Base-by-base conservation (phyloP, 257 asterid genomes). In the Thymus mandschuricus region DNA sequence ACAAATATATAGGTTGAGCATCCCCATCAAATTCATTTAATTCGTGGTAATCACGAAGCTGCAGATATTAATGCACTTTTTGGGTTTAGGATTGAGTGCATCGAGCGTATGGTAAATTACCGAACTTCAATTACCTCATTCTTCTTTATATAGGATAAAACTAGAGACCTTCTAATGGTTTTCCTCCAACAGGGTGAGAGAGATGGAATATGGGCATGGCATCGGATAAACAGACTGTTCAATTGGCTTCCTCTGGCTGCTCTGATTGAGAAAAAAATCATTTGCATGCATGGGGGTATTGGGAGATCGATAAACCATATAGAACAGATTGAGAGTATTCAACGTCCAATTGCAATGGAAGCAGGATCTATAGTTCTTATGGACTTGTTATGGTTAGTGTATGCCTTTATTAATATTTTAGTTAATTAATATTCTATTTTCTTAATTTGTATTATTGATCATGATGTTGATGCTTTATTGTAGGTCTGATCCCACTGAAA, bases 191-290 rank as follows among this genome's bases (percentile, higher is more conserved):
- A 95, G 99, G 99, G 99, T 75, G 99, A 95, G 88, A 88, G 99
- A 85, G 99, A 95, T 86, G 99, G 99, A 79, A 92, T 95, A 51
- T 95, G 99, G 98, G 82, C 91, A 38, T 92, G 99, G 99, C 97
- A 95, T 75, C 92, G 98, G 64, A 85, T 95, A 79, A 95, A 95
- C 72, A 82, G 97, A 81, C 83, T 95, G 81, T 95, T 95, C 79
- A 95, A 95, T 81, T 95, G 99, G 99, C 98, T 95, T 78, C 99
- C 99, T 49, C 84, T 92, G 72, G 97, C 99, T 54, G 99, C 99
- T 31, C 77, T 90, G 75, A 90, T 95, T 44, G 99, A 95, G 92
- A 95, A 92, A 76, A 95, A 95, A 70, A 95, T 92, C 35, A 87
- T 95, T 40, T 92, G 99, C 79, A 95, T 95, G 99, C 99, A 95